Evolutionary conservation across 768 basidiomycete genomes (phyloP).

Genomic region (Hypholoma fasciculare): DNA sequence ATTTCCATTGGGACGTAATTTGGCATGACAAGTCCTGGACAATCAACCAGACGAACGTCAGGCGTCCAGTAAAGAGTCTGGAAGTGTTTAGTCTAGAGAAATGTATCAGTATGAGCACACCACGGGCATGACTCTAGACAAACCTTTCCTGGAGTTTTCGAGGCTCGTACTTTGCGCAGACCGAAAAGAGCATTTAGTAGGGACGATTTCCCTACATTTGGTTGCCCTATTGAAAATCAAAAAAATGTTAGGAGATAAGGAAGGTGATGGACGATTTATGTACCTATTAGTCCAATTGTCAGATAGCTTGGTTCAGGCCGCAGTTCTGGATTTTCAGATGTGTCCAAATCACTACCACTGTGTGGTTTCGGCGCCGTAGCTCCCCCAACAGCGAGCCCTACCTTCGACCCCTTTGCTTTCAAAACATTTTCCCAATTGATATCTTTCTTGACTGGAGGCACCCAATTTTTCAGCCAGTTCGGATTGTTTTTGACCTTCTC

Average conservation of each 20-base stretch:
- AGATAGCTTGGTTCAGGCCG: constrained; percentile 55
- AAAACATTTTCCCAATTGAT: constrained; percentile 78
- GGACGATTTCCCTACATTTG: constrained; percentile 95
- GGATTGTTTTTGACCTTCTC: constrained; percentile 49
- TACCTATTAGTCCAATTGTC: constrained; percentile 83
- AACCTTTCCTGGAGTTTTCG: constrained; percentile 86
- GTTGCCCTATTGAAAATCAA: constrained; percentile 63
- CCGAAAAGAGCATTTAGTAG: constrained; percentile 92
- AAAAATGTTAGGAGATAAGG: neutral
- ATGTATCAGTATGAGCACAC: neutral
- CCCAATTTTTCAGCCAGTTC: constrained; percentile 60
- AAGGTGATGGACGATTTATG: neutral
- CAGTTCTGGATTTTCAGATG: constrained; percentile 15
- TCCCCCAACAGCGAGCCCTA: constrained; percentile 45
- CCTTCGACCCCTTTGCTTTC: constrained; percentile 40
- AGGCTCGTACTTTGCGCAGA: constrained; percentile 72
- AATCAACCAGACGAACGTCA: constrained; percentile 89
- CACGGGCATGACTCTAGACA: neutral
- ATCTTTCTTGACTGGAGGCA: constrained; percentile 56
- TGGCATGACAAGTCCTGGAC: constrained; percentile 94
- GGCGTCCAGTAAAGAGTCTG: constrained; percentile 91
- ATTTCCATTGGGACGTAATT: constrained; percentile 79
- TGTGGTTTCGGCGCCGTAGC: constrained; percentile 29
- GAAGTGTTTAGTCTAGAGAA: constrained; percentile 85
- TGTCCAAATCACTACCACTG: constrained; percentile 21